Base-by-base conservation (phyloP, 2,329 filamentous ascomycete species). In the Cladosporium oxysporum region DNA sequence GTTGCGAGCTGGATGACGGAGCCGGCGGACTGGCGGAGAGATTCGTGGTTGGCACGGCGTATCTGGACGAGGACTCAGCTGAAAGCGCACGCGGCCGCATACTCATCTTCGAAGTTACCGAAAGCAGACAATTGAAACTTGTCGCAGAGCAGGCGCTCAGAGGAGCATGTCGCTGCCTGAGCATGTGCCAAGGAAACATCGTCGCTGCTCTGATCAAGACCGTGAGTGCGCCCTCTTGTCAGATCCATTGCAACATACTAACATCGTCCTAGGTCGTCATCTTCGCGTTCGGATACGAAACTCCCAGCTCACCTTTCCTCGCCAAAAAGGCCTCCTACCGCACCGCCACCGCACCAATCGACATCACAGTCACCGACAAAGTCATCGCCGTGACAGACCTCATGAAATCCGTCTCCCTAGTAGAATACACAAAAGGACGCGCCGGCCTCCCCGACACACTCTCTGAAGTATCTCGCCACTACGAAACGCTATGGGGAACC, bases 191-290 rank as follows among this genome's bases (percentile, higher is more conserved):
- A 28, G 90, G 90, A 66, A 88, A 90, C 67, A 90, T 99, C 58
- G 90, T 97, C 26, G 92, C 92, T 1, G 93, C 90, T 0, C 83
- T 98, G n/a, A 88, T 92, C 66, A 98, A 97, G 79, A 96, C 93
- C 0, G 89, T 96, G 67, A 75, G 82, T 75, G 26, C 52, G 33
- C 3, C 28, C 26, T 21, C 18, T 55, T 21, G 3, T 16, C 28
- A 33, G 5, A n/a, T n/a, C 16, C 18, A 11, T 12, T n/a, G n/a
- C 49, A 33, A 2, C 49, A 59, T 59, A 59, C 72, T 74, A 66
- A 74, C 62, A 62, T 5, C 60, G 12, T 18, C 14, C 28, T 64
- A 86, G 84, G 82, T 89, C 57, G 84, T 88, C n/a, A 77, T 89
- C 29, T 89, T 85, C 76, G 78, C 82, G 55, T 78, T 88, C 65